Base-by-base conservation (phyloP, 768 basidiomycete species). In the Kwoniella pini region DNA sequence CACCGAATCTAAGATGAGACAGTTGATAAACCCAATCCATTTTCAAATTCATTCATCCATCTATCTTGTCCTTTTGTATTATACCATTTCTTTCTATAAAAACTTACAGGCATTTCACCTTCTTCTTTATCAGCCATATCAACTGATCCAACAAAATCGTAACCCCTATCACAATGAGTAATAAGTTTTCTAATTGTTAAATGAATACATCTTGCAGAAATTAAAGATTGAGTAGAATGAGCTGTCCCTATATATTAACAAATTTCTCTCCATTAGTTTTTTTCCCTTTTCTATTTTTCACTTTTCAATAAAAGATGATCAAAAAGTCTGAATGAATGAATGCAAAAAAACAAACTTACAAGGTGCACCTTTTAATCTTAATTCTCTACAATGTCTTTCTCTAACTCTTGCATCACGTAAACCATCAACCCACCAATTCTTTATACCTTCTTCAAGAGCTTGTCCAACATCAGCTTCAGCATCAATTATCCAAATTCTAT, bases 401-500 rank as follows among this genome's bases (percentile, higher is more conserved):
- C 70, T 31, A 12, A 69, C 68, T 30, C 72, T 48, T 1, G 70
- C 70, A 58, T 72, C 70, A 42, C 62, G 39, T 4, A 74, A 57
- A 12, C 72, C 72, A 30, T 71, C 68, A 3, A 64, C 17, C 72
- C 72, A 74, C 40, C 50, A 64, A 11, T 53, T 57, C 42, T 59
- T 67, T 52, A 74, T 71, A 7, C 70, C 70, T 52, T 70, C 63
- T 48, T 74, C 72, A 7, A 74, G 42, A 3, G 62, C 63, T 44
- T 74, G 58, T 3, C 72, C 72, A 1, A 74, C 64, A 36, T 74
- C 72, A 4, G 72, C 72, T 38, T 72, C 71, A n/a, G 72, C 67
- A 36, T 74, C 72, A 51, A 74, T 74, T 30, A 74, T 71, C 72
- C 72, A 74, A 26, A 74, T 62, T 36, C 68, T 50, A 38, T 74